Evolutionary conservation across 352 stramenopile species (phyloP), one percentile per base, ranked within the genome.

Genomic region (Pythium dissotocum): DNA sequence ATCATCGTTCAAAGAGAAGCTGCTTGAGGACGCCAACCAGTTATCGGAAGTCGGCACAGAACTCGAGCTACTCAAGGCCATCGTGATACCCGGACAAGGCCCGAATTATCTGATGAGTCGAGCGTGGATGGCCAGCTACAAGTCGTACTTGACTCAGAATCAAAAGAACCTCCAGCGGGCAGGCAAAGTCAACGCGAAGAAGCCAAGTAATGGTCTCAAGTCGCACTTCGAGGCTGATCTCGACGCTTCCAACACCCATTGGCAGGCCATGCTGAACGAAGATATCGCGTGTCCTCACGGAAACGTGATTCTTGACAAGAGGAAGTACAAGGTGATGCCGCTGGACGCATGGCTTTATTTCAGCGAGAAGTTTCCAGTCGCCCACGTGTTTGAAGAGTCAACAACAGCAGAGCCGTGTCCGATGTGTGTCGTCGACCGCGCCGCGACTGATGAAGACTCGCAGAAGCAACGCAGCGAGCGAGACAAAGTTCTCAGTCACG

Each of bases 261-360:
- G 80, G 79, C 75, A 78, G 44, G 77, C 48, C 0, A 56, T 63
- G 1, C 67, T 95, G 33, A 95, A 95, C 54, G 71, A 87, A 64
- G 87, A 95, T 63, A 89, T 95, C n/a, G 78, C 63, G 2, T 95
- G 87, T 36, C 51, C 68, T 0, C 87, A 95, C 53, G 85, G 82
- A 16, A 84, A 91, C 21, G 61, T 93, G 33, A 80, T 67, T 18
- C 66, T 91, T 10, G 75, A 91, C 61, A 91, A 90, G 67, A 86
- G 86, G 58, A 82, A 82, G 33, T 91, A 90, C 61, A 80, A 83
- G 2, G 46, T 68, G 0, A 75, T 95, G 28, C 63, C 82, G 4
- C 44, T 77, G 0, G 67, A 80, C 21, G 82, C 82, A 16, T 95
- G 87, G 87, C 62, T 70, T 2, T 80, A 91, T 58, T 91, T 93